Evolutionary conservation across 139 green algal genomes (phyloP), one percentile per base, ranked within the genome.

Genomic region (Edaphochlamys debaryana): DNA sequence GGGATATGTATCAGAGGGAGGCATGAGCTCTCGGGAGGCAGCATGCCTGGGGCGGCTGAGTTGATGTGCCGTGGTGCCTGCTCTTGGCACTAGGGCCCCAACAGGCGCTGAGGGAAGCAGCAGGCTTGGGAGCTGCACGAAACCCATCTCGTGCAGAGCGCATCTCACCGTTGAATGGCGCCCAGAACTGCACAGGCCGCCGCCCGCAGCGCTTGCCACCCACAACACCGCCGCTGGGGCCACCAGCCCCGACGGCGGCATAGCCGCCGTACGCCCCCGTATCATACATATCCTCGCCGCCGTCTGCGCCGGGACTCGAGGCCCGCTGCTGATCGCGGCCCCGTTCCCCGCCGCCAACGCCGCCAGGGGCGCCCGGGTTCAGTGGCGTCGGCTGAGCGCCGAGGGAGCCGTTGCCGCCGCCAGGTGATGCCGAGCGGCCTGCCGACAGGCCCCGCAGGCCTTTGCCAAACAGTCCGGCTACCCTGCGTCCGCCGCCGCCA

Each of bases 151-250:
- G 52, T 29, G 52, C 9, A 62, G 17, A 62, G n/a, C 17, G 52
- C 52, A 20, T 62, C 76, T 37, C 63, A 82, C 76, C 76, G 37
- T 84, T 84, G 37, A 84, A 84, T 3, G 29, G 19, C 0, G 27
- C 48, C 78, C 78, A 84, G 66, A 84, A 84, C 50, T 84, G 78
- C 27, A 69, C 48, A 0, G 78, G 78, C 19, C 78, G 66, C 8
- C 78, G 69, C 15, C 64, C 64, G 37, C 38, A n/a, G 60, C 60
- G 56, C n/a, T 37, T 56, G 22, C n/a, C 29, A 0, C 63, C 22
- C 76, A 72, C 63, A 8, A 36, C 11, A 7, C 62, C 42, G 27
- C 63, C 42, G 27, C 56, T 40, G 63, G 30, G 2, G 42, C 32
- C 50, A 40, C 29, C n/a, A 9, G 29, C 54, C 13, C n/a, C 41